phyloP scores from a whole-genome alignment of 169 alveolate genomes.

The Plasmodium inui region DNA sequence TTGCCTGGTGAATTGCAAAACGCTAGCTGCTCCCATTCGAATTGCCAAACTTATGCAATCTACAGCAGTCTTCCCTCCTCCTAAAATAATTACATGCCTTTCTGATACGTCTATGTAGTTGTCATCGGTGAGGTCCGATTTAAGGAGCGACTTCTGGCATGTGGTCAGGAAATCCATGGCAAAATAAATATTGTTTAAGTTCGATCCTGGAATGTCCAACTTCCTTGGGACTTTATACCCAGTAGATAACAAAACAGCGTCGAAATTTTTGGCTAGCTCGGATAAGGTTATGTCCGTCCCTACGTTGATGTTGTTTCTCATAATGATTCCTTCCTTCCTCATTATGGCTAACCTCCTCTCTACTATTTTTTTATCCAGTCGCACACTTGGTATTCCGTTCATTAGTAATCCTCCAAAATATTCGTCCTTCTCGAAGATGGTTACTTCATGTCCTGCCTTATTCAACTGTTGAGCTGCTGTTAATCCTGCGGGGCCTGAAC shows the following conservation, averaged over 20 bases:
- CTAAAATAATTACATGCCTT: conserved; percentile 81
- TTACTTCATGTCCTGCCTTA: conserved; percentile 81
- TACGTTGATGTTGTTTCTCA: conserved; percentile 64
- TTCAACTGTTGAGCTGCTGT: conserved; percentile 86
- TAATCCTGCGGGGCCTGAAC: conserved; percentile 84
- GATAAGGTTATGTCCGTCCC: conserved; percentile 62
- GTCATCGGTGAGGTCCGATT: conserved; percentile 70
- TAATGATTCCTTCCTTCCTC: conserved; percentile 76
- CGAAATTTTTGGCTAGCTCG: conserved; percentile 69
- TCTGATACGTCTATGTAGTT: conserved; percentile 78
- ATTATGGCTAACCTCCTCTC: conserved; percentile 76
- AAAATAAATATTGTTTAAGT: conserved; percentile 74
- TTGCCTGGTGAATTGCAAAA: conserved; percentile 82
- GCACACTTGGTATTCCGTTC: conserved; percentile 85
- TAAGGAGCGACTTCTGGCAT: conserved; percentile 76
- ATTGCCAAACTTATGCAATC: conserved; percentile 84
- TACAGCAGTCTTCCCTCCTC: conserved; percentile 87
- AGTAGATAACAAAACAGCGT: conserved; percentile 81
- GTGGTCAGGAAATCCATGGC: conserved; percentile 81
- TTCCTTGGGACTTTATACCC: conserved; percentile 77
- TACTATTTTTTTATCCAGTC: conserved; percentile 80
- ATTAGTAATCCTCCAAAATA: conserved; percentile 83
- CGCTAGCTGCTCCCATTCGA: conserved; percentile 83
- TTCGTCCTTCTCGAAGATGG: conserved; percentile 78
- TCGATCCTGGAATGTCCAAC: conserved; percentile 73